These are phyloP conservation scores for Dactylellina haptotyla DNA, from an alignment of 2,329 filamentous ascomycete species.

Conservation along the genomic window DNA sequence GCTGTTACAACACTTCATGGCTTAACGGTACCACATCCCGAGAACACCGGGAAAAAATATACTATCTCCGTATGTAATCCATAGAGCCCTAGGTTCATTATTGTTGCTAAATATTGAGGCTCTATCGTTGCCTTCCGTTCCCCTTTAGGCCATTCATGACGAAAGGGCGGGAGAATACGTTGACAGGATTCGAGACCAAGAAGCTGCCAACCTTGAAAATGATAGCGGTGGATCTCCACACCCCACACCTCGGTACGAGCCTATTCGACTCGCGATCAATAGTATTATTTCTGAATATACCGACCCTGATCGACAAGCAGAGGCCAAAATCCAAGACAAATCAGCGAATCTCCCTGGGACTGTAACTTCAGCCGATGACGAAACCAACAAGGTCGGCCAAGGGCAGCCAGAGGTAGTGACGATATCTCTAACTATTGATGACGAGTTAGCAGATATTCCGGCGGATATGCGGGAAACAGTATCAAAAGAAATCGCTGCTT, in stretches of 20 bases:
- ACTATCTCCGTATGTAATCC: conserved; percentile 36
- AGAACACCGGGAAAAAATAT: conserved; percentile 70
- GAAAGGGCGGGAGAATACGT: conserved; percentile 58
- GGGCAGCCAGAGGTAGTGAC: conserved; percentile 79
- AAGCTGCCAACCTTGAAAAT: conserved; percentile 17
- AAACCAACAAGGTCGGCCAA: conserved; percentile 74
- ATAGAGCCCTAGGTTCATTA: too few relatives aligned
- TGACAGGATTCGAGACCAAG: conserved; percentile 42
- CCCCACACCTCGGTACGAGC: conserved; percentile 70
- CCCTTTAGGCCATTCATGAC: conserved; percentile 59
- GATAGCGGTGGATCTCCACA: conserved; percentile 71
- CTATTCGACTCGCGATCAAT: conserved; percentile 74
- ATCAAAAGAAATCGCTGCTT: conserved; percentile 90
- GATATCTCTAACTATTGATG: conserved; percentile 85
- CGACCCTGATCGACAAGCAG: conserved; percentile 64
- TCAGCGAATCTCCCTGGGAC: conserved; percentile 65
- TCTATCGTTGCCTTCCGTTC: too few relatives aligned
- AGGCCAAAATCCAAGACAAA: conserved; percentile 28
- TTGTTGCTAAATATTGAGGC: conserved; percentile 13
- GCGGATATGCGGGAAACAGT: conserved; percentile 96
- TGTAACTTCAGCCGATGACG: conserved; percentile 66
- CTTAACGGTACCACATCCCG: conserved; percentile 64
- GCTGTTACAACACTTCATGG: conserved; percentile 30
- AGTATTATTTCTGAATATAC: conserved; percentile 76
- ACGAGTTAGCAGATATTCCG: conserved; percentile 94